Evolutionary conservation across 1,284 basidiomycete species (phyloP), one percentile per base, ranked within the genome.

Genomic region (Sanghuangporus sanghuang): DNA sequence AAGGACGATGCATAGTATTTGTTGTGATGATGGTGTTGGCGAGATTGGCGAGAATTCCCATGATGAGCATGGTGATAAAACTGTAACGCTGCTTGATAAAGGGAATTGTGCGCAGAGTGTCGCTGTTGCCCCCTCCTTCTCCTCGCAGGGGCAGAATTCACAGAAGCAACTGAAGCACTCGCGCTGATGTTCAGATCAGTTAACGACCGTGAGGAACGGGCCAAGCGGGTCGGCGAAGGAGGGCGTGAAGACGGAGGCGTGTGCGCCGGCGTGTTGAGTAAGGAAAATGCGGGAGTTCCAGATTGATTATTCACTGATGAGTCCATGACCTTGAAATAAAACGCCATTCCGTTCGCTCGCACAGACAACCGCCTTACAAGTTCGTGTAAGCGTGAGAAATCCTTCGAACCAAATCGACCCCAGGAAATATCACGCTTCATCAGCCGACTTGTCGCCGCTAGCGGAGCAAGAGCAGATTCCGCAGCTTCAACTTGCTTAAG

Each of bases 401-500:
- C 88, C 1, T 72, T 73, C 0, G 90, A 89, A 0, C 80, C 76
- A 67, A 87, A 87, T 1, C 89, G 79, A 1, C 80, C 80, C 69
- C 84, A 91, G 21, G 85, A 79, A 35, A 92, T 71, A 68, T 93
- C 90, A 32, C 82, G 79, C 39, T 76, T 78, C 36, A 92, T 76
- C 0, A 92, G 75, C 3, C 85, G 78, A 0, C 78, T 78, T 0
- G 84, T 76, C 5, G 81, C 79, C 5, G 81, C 79, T 1, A 91
- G 76, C 0, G 82, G 79, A 12, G 81, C 73, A 1, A 92, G 74
- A 3, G 75, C 80, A 1, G 74, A 78, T 70, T 92, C 90, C 11
- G 85, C 79, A 63, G 79, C 76, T 70, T 67, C 0, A 77, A 72
- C 75, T 0, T 78, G 67, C 2, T 81, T 78, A 18, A 79, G 76